These are phyloP conservation scores for Cotoneaster glaucophyllus DNA, from an alignment of 306 rosid species.

Conservation along the genomic window DNA sequence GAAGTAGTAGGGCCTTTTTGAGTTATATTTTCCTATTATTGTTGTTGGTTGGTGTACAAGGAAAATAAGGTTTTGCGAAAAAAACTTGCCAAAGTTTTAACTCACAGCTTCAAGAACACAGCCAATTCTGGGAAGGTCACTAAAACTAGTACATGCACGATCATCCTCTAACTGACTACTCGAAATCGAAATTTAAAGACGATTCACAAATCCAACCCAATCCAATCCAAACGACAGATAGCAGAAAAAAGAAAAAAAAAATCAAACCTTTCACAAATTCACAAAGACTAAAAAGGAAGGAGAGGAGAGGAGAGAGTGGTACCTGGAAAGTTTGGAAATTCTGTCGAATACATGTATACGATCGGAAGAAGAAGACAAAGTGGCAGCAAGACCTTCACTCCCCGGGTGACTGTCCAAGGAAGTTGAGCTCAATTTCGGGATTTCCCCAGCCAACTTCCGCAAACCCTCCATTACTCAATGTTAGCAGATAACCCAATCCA, in stretches of 20 bases:
- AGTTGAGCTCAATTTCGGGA: not conserved
- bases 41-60: no score
- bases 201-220: not conserved
- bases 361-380: conserved; percentile 13
- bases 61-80: no score
- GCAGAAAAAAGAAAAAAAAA: not conserved
- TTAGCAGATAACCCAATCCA: not conserved
- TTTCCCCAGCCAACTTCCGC: conserved; percentile 26
- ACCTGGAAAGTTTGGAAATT: conserved; percentile 39
- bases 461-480: conserved; percentile 30
- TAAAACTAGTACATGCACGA: no score
- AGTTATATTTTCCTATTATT: no score
- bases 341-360: conserved; percentile 13
- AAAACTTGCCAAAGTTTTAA: no score
- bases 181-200: not conserved
- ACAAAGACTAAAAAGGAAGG: not conserved
- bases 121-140: no score
- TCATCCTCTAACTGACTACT: no score
- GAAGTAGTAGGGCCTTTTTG: no score
- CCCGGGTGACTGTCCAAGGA: conserved; percentile 3
- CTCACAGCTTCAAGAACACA: no score
- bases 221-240: not conserved
- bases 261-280: not conserved
- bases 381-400: conserved; percentile 23
- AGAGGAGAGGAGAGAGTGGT: not conserved